Evolutionary conservation across 768 basidiomycete species (phyloP), one percentile per base, ranked within the genome.

Genomic region (Russula sp.): DNA sequence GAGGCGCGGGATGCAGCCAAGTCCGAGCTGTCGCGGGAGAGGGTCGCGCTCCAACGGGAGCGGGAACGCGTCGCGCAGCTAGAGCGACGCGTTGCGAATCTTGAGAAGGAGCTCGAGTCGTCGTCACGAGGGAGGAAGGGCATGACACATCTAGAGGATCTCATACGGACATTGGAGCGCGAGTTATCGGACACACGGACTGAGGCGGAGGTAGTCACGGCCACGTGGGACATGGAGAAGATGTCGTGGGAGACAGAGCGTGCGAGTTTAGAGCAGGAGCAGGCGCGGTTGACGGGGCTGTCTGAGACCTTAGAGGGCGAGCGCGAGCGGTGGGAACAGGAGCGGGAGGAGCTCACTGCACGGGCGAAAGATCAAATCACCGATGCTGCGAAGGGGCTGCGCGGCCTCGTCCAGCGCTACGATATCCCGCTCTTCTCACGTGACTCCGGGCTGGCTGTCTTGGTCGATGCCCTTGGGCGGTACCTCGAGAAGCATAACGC

Each of bases 401-500:
- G 78, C 54, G 70, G 64, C 5, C 73, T 91, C 65, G 78, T 87
- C 62, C 80, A 81, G 66, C 77, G 77, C 40, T 82, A 88, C 69
- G 78, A 77, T 16, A 78, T 91, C 66, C 77, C 79, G n/a, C 72
- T 84, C 22, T 80, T 77, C 50, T 70, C 73, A 7, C 68, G 70
- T 11, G 72, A 73, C 14, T 53, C 64, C 9, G 66, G 74, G 3
- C 59, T 76, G 1, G 55, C 44, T 7, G 71, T 59, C 1, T 57
- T 74, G 1, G 70, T 72, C 6, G 59, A 67, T 9, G 72, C 73
- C 4, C 61, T 77, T 6, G 66, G 61, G 18, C 56, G 66, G 66
- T 68, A 76, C 66, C 66, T 75, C 18, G 71, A 72, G 31, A 73
- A 73, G 37, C 73, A 75, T 6, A 76, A 77, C 55, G 72, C 72